phyloP scores from a whole-genome alignment of 2,329 filamentous ascomycete species.

The Fonsecaea pugnacius region DNA sequence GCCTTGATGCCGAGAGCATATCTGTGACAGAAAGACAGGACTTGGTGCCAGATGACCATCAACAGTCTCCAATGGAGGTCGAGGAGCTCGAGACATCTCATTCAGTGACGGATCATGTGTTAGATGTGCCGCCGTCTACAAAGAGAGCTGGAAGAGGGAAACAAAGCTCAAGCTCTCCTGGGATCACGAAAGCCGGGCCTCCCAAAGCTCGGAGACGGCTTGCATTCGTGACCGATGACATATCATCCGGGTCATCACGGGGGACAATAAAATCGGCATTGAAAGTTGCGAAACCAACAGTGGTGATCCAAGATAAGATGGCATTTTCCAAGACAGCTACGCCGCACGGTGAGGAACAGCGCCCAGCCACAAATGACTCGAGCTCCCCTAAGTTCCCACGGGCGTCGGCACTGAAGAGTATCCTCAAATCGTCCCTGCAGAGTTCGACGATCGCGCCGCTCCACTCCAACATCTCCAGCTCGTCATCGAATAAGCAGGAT shows the following conservation, averaged over 20 bases:
- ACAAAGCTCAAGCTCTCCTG: slow-evolving; percentile 8
- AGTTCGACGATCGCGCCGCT: slow-evolving; percentile 9
- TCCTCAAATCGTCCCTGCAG: slow-evolving; percentile 25
- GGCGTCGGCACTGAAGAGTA: slow-evolving; percentile 13
- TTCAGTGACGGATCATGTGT: neutral
- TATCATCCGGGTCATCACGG: slow-evolving; percentile 15
- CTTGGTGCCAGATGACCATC: neutral
- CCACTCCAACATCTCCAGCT: slow-evolving; percentile 36
- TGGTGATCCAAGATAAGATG: slow-evolving; percentile 4
- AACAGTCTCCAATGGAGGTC: neutral
- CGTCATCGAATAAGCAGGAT: slow-evolving; percentile 43
- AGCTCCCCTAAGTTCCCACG: neutral
- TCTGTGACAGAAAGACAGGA: neutral
- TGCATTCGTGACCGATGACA: slow-evolving; percentile 27
- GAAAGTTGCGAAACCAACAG: slow-evolving; percentile 32
- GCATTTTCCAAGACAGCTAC: slow-evolving; percentile 2
- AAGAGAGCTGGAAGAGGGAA: slow-evolving; percentile 37
- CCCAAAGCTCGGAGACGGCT: slow-evolving; percentile 37
- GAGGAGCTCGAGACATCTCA: neutral
- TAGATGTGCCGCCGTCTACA: neutral
- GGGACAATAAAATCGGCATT: slow-evolving; percentile 33
- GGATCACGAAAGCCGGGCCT: slow-evolving; percentile 20
- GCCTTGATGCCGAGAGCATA: neutral
- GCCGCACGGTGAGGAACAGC: slow-evolving; percentile 7
- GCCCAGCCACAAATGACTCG: neutral